These are phyloP conservation scores for Paracamarosporium sp. DNA, from an alignment of 2,329 filamentous ascomycete genomes.

Conservation along the genomic window DNA sequence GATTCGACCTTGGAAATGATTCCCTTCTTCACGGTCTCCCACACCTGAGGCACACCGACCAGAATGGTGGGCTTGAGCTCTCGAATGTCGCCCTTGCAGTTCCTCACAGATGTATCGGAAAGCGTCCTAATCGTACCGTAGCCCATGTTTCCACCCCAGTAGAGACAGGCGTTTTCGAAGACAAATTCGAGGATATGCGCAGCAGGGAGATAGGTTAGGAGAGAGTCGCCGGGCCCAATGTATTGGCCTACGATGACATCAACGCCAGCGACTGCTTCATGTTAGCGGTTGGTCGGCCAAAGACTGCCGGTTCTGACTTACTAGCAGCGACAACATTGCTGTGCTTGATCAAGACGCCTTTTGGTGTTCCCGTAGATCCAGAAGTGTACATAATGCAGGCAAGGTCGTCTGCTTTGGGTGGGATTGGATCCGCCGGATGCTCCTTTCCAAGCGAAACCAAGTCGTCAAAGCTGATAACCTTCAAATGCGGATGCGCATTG, in stretches of 20 bases:
- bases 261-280: conserved; percentile 71
- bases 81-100: conserved; percentile 92
- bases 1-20: conserved; percentile 80
- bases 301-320: conserved; percentile 51
- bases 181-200: conserved; percentile 97
- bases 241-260: conserved; percentile 78
- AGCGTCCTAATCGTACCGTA: conserved; percentile 92
- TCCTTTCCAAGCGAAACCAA: conserved; percentile 64
- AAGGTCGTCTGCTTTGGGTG: conserved; percentile 76
- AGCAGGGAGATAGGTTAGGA: conserved; percentile 90
- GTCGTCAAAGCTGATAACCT: conserved; percentile 63
- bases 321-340: conserved; percentile 78
- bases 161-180: conserved; percentile 89
- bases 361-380: conserved; percentile 86
- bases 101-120: conserved; percentile 82
- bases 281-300: conserved; percentile 16
- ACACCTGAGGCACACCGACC: conserved; percentile 93
- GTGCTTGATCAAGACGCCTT: conserved; percentile 86
- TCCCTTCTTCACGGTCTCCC: conserved; percentile 97
- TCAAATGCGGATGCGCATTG: conserved; percentile 59
- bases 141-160: conserved; percentile 89
- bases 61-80: conserved; percentile 89
- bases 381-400: conserved; percentile 87
- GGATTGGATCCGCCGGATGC: conserved; percentile 73
- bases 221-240: conserved; percentile 76